phyloP scores from a whole-genome alignment of 208 protist genomes.

The Trypanosomatidae sp. region DNA sequence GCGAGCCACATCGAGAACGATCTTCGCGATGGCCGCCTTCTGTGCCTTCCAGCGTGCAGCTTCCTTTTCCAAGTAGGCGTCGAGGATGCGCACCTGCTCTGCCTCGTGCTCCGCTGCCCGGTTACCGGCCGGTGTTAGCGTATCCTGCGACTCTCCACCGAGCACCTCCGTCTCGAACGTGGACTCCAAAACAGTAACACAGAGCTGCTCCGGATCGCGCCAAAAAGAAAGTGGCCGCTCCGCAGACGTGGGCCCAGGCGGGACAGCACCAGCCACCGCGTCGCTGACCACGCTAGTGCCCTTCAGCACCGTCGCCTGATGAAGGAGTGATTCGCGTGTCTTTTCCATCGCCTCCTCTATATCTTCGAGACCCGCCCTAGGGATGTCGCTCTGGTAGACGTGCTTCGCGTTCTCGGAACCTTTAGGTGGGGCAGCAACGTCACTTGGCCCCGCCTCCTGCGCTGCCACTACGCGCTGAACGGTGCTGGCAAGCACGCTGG shows the following conservation, averaged over 20 bases:
- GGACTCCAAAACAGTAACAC: slow-evolving; percentile 79
- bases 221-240: slow-evolving; percentile 35
- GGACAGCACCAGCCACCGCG: neutral
- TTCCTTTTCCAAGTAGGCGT: slow-evolving; percentile 70
- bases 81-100: slow-evolving; percentile 54
- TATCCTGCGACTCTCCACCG: slow-evolving; percentile 29
- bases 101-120: slow-evolving; percentile 49
- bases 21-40: slow-evolving; percentile 63
- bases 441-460: neutral
- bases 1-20: slow-evolving; percentile 53
- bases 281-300: neutral
- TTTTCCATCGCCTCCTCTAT: slow-evolving; percentile 35
- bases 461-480: slow-evolving; percentile 32
- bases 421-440: neutral
- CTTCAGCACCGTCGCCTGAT: neutral
- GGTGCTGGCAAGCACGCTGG: slow-evolving; percentile 50
- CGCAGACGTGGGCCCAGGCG: neutral
- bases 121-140: slow-evolving; percentile 34
- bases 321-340: slow-evolving; percentile 28
- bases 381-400: slow-evolving; percentile 5
- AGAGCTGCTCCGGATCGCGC: slow-evolving; percentile 48
- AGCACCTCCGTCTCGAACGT: slow-evolving; percentile 72
- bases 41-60: slow-evolving; percentile 62
- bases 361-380: slow-evolving; percentile 21
- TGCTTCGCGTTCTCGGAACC: neutral